Percentiles rank a stretch among this genome's conserved stretches.
Conservation (phyloP, 2,329 filamentous ascomycete genomes). For the Piedraia hortae region DNA sequence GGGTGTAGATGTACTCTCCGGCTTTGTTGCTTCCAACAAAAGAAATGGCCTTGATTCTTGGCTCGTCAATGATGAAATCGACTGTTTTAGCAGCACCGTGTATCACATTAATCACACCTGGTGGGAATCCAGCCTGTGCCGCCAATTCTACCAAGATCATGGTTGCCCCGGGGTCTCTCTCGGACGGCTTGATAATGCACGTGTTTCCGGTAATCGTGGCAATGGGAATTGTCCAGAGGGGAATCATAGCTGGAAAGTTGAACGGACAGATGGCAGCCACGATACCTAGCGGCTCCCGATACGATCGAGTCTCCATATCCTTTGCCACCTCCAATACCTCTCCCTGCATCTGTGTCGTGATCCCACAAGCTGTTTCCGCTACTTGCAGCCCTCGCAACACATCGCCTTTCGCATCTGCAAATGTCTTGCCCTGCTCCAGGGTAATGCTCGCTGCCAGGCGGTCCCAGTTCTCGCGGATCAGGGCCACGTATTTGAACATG, state of each 20-base stretch:
- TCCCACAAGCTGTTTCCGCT: constrained; percentile 55
- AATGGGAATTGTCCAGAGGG: constrained; percentile 70
- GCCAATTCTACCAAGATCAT: constrained; percentile 67
- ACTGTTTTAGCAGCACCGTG: constrained; percentile 59
- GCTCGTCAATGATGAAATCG: constrained; percentile 65
- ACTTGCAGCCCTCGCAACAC: constrained; percentile 62
- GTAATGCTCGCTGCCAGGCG: constrained; percentile 61
- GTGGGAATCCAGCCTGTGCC: constrained; percentile 54
- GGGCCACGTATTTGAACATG: constrained; percentile 60
- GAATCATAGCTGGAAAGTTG: constrained; percentile 83
- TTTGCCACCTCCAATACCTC: constrained; percentile 65
- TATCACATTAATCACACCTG: constrained; percentile 58
- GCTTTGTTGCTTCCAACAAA: constrained; percentile 76
- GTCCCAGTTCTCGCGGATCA: constrained; percentile 69
- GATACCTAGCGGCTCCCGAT: constrained; percentile 56
- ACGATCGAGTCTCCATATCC: constrained; percentile 71
- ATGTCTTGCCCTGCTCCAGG: constrained; percentile 69
- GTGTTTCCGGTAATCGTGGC: constrained; percentile 66
- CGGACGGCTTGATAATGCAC: constrained; percentile 60
- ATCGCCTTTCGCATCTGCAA: constrained; percentile 57
- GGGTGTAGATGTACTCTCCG: constrained; percentile 59
- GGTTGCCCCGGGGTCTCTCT: constrained; percentile 57
- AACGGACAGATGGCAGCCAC: constrained; percentile 68
- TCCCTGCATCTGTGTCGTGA: constrained; percentile 56
- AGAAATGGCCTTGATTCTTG: constrained; percentile 59